phyloP scores from a whole-genome alignment of 257 asterid genomes.

The Coffea eugenioides region DNA sequence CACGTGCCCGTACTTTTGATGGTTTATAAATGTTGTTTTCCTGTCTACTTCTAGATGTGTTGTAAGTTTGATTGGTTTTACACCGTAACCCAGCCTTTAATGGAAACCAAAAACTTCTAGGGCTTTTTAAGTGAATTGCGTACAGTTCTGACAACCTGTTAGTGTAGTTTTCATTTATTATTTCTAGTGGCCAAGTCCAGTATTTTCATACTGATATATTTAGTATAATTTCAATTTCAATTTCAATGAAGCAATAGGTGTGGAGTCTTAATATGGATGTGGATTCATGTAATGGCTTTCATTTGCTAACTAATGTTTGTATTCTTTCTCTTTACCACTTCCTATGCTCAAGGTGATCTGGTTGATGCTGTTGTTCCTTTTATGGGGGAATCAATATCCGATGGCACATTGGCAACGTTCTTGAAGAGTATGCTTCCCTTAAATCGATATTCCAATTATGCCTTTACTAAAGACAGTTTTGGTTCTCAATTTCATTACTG shows the following conservation, averaged over 20 bases:
- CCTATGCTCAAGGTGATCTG: slow-evolving; percentile 55
- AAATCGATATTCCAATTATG: neutral
- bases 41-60: neutral
- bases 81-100: neutral
- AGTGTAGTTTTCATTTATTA: neutral
- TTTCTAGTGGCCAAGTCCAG: neutral
- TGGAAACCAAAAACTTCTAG: neutral
- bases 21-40: neutral
- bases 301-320: slow-evolving; percentile 5
- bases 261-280: neutral
- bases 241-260: neutral
- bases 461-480: slow-evolving; percentile 6
- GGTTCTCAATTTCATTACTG: neutral
- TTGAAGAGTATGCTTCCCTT: slow-evolving; percentile 62
- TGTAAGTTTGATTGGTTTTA: neutral
- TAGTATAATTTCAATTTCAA: neutral
- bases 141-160: neutral
- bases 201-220: neutral
- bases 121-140: neutral
- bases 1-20: neutral
- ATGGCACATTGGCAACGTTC: slow-evolving; percentile 84
- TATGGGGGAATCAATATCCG: slow-evolving; percentile 96
- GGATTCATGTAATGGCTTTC: neutral
- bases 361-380: slow-evolving; percentile 92
- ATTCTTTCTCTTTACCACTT: slow-evolving; percentile 11